Evolutionary conservation across 768 basidiomycete species (phyloP), one percentile per base, ranked within the genome.

Genomic region (Suillus hirtellus): DNA sequence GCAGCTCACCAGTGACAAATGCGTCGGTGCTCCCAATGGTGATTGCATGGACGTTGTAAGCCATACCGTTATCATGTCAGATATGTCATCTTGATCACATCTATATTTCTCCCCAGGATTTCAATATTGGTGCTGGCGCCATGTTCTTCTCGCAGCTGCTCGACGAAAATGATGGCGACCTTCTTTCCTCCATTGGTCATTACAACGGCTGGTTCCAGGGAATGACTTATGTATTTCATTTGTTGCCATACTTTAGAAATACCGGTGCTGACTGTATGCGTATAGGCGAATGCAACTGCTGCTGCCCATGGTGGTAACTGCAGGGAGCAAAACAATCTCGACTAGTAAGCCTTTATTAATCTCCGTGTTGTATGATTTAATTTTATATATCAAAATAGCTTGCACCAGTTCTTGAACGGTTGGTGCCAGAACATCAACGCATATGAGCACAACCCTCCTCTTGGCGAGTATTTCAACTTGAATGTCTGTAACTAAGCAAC

Each of bases 1-100:
- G 93, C 93, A 95, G 73, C 80, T 95, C 66, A 90, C 90, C 19
- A 70, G 74, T 46, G 90, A 92, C 66, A 95, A 94, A 75, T 95
- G 93, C 68, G 81, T 70, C 52, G 83, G 77, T 62, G 86, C 87
- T 1, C 80, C 81, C 2, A 67, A 71, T 24, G 77, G 75, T 27
- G 74, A 81, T 66, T 82, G 80, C 76, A 70, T 75, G 66, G 78
- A 82, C 61, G 68, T 72, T 21, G 78, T 79, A 64, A 31, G 76
- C 69, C 46, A 42, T 63, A 52, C 19, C 31, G 34, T 19, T 35
- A 12, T 38, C 34, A 37, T 43, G 46, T 43, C 61, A 43, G 35
- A 37, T 44, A 63, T 40, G 61, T 19, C 53, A 47, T 53, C 31
- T 35, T 47, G n/a, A 17, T 60, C 14, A 37, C 54, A 14, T 27